A percentile compares a stretch with the other conserved stretches of the same genome.
Evolutionary conservation across 148 eudicot genomes (phyloP).

Genomic region (Camellia granthamiana): DNA sequence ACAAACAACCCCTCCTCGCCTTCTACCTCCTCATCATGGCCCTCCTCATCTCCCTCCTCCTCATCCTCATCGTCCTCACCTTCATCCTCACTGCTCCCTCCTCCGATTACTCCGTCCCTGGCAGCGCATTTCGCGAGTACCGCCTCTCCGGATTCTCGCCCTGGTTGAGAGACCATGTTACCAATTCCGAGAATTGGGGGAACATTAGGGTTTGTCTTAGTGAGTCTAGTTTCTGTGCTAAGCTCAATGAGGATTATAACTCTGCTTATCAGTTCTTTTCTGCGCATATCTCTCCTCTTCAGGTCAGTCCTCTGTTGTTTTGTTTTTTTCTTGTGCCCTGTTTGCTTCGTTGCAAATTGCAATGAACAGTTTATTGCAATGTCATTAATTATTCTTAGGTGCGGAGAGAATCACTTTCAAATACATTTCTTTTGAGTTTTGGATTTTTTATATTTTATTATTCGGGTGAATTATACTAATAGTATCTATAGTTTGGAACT

Average conservation of each 20-base stretch:
- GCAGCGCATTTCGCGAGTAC: slow-evolving; percentile 61
- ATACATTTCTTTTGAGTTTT: too few relatives aligned
- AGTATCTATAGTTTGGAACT: too few relatives aligned
- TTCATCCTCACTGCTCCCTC: slow-evolving; percentile 68
- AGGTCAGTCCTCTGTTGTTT: slow-evolving; percentile 35
- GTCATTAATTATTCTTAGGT: not conserved
- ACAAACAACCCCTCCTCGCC: slow-evolving; percentile 62
- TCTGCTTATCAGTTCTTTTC: slow-evolving; percentile 56
- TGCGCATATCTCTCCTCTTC: slow-evolving; percentile 76
- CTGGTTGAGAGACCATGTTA: slow-evolving; percentile 70
- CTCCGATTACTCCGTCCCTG: slow-evolving; percentile 53
- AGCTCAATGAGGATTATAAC: slow-evolving; percentile 41
- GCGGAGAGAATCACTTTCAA: too few relatives aligned
- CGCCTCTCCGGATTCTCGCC: slow-evolving; percentile 60
- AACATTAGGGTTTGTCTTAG: slow-evolving; percentile 71
- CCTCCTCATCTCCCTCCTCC: slow-evolving; percentile 53
- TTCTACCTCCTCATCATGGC: slow-evolving; percentile 76
- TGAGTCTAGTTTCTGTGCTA: slow-evolving; percentile 49
- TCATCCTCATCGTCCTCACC: slow-evolving; percentile 65
- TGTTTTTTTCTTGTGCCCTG: not conserved
- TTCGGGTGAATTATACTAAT: too few relatives aligned
- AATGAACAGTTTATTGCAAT: not conserved
- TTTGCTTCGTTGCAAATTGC: not conserved
- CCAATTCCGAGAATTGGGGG: slow-evolving; percentile 53
- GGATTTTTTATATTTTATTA: too few relatives aligned